Evolutionary conservation across 176 grass and related monocot species (phyloP), one percentile per base, ranked within the genome.

Genomic region (Pharus latifolius): DNA sequence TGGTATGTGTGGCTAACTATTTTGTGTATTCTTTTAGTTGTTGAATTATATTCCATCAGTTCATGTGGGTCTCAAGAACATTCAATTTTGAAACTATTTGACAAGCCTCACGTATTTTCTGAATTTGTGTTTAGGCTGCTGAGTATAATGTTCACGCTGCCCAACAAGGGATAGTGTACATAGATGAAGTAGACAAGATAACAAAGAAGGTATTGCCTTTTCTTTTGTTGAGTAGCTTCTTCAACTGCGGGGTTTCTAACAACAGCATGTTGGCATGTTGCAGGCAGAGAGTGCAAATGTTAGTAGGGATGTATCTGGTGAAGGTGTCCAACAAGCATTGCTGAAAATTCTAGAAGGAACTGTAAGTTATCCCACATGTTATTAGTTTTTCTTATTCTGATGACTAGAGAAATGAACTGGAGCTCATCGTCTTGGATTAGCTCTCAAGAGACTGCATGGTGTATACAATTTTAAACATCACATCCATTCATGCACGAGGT

Each of bases 131-230:
- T 68, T 60, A 99, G 95, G 95, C 72, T 78, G 87, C 95, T 55
- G 87, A 99, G 75, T 93, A 90, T 67, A 87, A 99, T 61, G 82
- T 98, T 80, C 81, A 94, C 90, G 95, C 95, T 63, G 90, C 90
- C 65, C 95, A 98, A 69, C 90, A 92, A 81, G 95, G 95, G 67
- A 98, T 98, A 66, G 90, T 98, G 55, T 98, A 98, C 69, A 98
- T 98, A 83, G 95, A 98, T 61, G 95, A 98, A 94, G 78, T 98
- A 82, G 95, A 98, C 88, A 98, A 98, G 60, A 98, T 98, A 82
- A 86, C 95, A 74, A 98, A 98, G 72, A 98, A 91, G 89, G 92
- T 92, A 47, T 10, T 9, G 2, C 11, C 49, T 37, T 15, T 67
- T 30, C 31, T 17, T 38, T 76, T 49, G 28, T 2, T 35, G 11